phyloP scores from a whole-genome alignment of 805 yeast species.

The Lipomyces starkeyi region DNA sequence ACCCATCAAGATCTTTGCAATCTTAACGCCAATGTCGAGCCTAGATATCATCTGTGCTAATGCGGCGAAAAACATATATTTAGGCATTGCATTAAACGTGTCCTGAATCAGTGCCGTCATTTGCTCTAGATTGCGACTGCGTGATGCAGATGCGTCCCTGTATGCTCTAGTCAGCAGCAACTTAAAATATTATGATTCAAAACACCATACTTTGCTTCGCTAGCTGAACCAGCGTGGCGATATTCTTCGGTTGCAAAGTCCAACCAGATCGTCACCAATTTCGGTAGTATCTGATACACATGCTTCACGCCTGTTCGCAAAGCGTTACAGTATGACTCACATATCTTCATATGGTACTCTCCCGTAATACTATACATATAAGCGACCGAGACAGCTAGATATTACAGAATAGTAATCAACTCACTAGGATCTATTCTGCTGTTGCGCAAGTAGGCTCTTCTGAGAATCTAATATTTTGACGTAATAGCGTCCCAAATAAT shows the following conservation, averaged over 20 bases:
- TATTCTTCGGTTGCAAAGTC: constrained; percentile 55
- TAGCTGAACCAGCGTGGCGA: background rate
- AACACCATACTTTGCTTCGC: constrained; percentile 6
- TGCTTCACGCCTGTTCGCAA: constrained; percentile 66
- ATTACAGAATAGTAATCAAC: background rate
- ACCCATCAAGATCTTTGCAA: constrained; percentile 62
- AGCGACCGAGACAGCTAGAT: constrained; percentile 33
- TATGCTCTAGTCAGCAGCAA: constrained; percentile 5
- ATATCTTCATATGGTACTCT: constrained; percentile 59
- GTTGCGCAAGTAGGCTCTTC: constrained; percentile 47
- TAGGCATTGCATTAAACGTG: constrained; percentile 55
- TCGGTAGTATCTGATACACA: constrained; percentile 84
- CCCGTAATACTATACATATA: constrained; percentile 42
- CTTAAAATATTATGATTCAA: background rate
- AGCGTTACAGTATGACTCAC: constrained; percentile 63
- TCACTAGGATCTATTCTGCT: constrained; percentile 36
- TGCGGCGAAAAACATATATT: constrained; percentile 77
- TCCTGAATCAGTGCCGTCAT: constrained; percentile 42
- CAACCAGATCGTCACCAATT: constrained; percentile 82
- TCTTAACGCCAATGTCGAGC: constrained; percentile 61
- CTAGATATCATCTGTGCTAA: constrained; percentile 86
- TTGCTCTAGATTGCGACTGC: constrained; percentile 30
- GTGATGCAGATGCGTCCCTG: constrained; percentile 15
- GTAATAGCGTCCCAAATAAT: constrained; percentile 77
- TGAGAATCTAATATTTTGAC: constrained; percentile 78